Conservation (phyloP, 257 asterid species). For the Thymus quinquecostatus region DNA sequence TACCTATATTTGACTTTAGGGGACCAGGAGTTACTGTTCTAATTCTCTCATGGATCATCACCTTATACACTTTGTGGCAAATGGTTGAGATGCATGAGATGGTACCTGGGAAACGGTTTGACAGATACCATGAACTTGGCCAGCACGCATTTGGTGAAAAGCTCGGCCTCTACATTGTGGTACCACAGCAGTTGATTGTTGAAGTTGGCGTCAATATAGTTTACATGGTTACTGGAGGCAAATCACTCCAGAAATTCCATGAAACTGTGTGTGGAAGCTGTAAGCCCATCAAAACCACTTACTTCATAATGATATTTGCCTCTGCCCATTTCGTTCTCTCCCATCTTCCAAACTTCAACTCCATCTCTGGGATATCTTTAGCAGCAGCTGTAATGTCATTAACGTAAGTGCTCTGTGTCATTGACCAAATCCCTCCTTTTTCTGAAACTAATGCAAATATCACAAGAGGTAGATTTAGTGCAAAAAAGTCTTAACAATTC, state of each 20-base stretch:
- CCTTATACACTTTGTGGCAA: constrained; percentile 63
- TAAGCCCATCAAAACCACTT: constrained; percentile 44
- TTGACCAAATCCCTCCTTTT: constrained; percentile 1
- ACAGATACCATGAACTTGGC: constrained; percentile 64
- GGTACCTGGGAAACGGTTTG: constrained; percentile 63
- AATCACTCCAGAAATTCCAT: constrained; percentile 52
- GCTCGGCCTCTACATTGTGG: constrained; percentile 50
- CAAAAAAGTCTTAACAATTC: neutral
- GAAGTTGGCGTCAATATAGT: constrained; percentile 59
- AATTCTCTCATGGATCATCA: constrained; percentile 54
- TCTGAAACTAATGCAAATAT: constrained; percentile 8
- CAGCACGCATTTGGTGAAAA: constrained; percentile 61
- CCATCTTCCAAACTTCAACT: constrained; percentile 57
- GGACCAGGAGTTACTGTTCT: constrained; percentile 54
- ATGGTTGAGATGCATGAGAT: constrained; percentile 77
- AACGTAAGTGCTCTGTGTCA: constrained; percentile 32
- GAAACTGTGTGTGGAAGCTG: constrained; percentile 34
- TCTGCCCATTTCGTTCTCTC: constrained; percentile 56
- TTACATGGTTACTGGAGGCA: constrained; percentile 63
- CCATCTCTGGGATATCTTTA: constrained; percentile 53
- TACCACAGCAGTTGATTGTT: constrained; percentile 52
- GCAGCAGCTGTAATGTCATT: constrained; percentile 63
- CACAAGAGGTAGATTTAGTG: neutral
- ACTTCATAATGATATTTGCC: constrained; percentile 53
- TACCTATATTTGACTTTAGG: constrained; percentile 33